Evolutionary conservation across 2,329 filamentous ascomycete species (phyloP).

Genomic region (Colletotrichum sp.): DNA sequence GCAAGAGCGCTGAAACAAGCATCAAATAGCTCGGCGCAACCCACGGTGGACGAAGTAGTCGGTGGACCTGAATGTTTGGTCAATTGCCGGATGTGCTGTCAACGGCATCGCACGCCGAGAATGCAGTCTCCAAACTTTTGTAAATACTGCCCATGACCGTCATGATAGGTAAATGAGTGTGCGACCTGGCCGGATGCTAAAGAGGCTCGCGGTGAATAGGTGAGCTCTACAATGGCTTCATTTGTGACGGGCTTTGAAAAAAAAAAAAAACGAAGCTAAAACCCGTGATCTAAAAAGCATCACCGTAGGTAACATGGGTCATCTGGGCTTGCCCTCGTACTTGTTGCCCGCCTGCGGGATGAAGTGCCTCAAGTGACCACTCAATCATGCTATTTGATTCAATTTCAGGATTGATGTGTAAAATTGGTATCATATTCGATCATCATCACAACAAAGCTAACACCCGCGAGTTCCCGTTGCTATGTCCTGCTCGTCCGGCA

Average conservation of each 20-base stretch:
- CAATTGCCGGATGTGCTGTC: not conserved
- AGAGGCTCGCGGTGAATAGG: too few relatives aligned
- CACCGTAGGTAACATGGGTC: too few relatives aligned
- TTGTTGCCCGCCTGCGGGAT: not conserved
- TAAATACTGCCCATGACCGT: not conserved
- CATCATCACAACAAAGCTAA: not conserved
- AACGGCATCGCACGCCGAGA: not conserved
- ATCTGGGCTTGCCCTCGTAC: not conserved
- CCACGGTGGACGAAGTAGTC: too few relatives aligned
- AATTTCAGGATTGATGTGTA: not conserved
- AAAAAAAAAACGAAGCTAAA: too few relatives aligned
- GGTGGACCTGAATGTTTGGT: not conserved
- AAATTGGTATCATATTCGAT: constrained; percentile 16
- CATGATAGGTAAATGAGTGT: too few relatives aligned
- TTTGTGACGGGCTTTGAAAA: too few relatives aligned
- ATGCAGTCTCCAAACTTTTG: not conserved
- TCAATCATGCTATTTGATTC: not conserved
- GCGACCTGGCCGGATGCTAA: too few relatives aligned
- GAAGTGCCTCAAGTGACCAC: not conserved
- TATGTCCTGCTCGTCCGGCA: not conserved
- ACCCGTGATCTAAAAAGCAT: too few relatives aligned
- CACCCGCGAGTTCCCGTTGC: not conserved
- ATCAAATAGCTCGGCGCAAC: too few relatives aligned
- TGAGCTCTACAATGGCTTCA: too few relatives aligned
- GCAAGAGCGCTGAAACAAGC: too few relatives aligned